Evolutionary conservation across 2,329 filamentous ascomycete species (phyloP).

Genomic region (Scedosporium aurantiacum): DNA sequence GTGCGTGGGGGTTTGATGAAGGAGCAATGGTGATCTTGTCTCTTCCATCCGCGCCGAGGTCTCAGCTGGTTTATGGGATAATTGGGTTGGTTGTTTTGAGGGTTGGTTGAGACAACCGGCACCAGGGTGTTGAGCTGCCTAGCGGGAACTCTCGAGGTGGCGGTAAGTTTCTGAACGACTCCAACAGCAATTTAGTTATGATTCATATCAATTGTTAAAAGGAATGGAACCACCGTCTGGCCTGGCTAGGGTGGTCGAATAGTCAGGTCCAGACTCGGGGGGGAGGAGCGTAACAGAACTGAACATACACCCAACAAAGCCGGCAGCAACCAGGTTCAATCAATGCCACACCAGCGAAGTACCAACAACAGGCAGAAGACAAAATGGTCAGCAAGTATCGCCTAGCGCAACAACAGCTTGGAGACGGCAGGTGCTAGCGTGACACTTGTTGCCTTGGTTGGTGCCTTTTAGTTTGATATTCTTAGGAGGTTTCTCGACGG

Average conservation of each 20-base stretch:
- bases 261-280: not conserved
- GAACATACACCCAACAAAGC: not conserved
- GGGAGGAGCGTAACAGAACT: not conserved
- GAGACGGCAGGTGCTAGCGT: constrained; percentile 2
- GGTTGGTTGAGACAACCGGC: not conserved
- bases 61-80: not conserved
- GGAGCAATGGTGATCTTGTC: not conserved
- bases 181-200: not conserved
- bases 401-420: not conserved
- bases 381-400: not conserved
- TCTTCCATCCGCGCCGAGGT: not conserved
- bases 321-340: not conserved
- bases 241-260: not conserved
- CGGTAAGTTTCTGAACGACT: not conserved
- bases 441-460: not conserved
- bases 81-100: not conserved
- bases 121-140: too few species aligned
- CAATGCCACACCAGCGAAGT: not conserved
- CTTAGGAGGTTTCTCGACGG: not conserved
- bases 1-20: not conserved
- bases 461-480: not conserved
- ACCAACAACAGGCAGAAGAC: not conserved
- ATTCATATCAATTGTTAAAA: not conserved
- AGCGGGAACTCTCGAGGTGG: not conserved
- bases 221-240: not conserved